These are phyloP conservation scores for Circinella umbellata DNA, from an alignment of 371 early-diverging fungal genomes.

Conservation along the genomic window DNA sequence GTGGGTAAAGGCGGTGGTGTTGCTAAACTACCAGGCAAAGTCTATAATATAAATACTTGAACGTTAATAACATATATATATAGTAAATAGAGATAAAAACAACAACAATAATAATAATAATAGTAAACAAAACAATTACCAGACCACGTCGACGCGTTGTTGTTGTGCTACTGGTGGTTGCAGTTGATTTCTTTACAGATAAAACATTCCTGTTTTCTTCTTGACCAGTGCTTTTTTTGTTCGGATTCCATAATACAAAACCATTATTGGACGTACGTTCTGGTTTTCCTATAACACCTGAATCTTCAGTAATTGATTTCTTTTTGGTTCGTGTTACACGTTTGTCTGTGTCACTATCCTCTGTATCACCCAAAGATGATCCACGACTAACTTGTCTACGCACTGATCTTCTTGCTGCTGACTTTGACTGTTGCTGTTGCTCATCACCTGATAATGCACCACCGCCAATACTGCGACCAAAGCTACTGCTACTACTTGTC, in stretches of 20 bases:
- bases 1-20: constrained; percentile 41
- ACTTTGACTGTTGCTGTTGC: background rate
- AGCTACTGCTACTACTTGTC: constrained; percentile 17
- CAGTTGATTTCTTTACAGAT: too few species aligned
- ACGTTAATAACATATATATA: background rate
- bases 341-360: constrained; percentile 13
- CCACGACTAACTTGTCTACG: constrained; percentile 12
- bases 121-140: too few species aligned
- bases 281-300: background rate
- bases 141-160: too few species aligned
- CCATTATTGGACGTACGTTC: background rate
- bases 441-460: constrained; percentile 12
- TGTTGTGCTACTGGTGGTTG: too few species aligned
- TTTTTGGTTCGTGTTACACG: constrained; percentile 8
- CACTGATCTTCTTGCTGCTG: constrained; percentile 5
- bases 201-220: too few species aligned
- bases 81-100: background rate
- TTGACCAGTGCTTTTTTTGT: too few species aligned
- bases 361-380: constrained; percentile 18
- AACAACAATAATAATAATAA: too few species aligned
- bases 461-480: constrained; percentile 10
- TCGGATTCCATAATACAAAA: constrained; percentile 7
- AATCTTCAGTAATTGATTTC: constrained; percentile 1
- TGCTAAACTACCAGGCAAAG: constrained; percentile 49
- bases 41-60: constrained; percentile 25